A percentile compares a stretch with the other conserved stretches of the same genome.
Evolutionary conservation across 2,329 filamentous ascomycete species (phyloP).

Genomic region (Fusarium chaquense): DNA sequence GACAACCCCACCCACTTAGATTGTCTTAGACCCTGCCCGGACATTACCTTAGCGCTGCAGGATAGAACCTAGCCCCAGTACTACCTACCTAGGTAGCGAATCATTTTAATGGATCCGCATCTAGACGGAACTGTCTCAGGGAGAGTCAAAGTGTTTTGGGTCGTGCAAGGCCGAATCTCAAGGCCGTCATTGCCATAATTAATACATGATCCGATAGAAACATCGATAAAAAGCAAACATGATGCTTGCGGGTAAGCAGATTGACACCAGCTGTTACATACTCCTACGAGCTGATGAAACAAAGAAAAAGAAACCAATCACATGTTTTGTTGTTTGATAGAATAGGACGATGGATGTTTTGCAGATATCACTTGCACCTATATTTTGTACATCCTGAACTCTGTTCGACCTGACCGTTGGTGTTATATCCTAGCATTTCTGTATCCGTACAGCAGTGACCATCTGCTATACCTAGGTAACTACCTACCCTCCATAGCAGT

Average conservation of each 20-base stretch:
- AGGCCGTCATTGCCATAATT: neutral
- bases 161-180: neutral
- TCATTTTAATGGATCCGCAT: constrained; percentile 26
- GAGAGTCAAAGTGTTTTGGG: constrained; percentile 22
- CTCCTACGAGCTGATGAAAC: neutral
- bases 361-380: constrained; percentile 21
- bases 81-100: constrained; percentile 11
- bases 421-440: neutral
- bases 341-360: constrained; percentile 32
- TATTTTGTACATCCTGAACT: neutral
- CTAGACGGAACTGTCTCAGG: constrained; percentile 25
- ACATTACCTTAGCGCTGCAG: constrained; percentile 27
- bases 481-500: neutral
- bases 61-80: constrained; percentile 1
- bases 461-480: too few species aligned
- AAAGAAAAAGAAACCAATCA: constrained; percentile 4
- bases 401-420: neutral
- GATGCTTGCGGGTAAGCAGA: neutral
- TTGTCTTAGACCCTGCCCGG: constrained; percentile 45
- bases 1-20: constrained; percentile 16
- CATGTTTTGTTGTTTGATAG: constrained; percentile 19
- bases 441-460: neutral
- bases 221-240: constrained; percentile 10
- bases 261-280: neutral
- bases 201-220: neutral